These are phyloP conservation scores for Alternaria rosae DNA, from an alignment of 2,329 filamentous ascomycete species.

Conservation along the genomic window DNA sequence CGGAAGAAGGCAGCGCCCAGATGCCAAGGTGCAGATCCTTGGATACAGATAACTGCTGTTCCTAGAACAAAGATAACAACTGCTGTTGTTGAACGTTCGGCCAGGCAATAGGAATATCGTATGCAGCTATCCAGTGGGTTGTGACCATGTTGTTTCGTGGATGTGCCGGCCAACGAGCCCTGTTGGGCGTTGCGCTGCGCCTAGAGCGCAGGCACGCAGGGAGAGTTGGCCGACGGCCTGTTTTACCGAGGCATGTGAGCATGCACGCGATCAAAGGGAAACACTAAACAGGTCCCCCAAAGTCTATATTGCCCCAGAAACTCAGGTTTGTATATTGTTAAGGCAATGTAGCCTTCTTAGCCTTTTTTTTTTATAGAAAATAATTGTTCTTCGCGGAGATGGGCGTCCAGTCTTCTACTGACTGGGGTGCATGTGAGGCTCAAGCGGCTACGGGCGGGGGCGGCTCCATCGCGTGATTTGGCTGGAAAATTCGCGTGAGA, in stretches of 20 bases:
- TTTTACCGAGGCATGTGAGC: neutral
- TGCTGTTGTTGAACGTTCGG: neutral
- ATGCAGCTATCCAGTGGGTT: neutral
- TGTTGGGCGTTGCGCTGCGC: neutral
- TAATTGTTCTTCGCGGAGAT: neutral
- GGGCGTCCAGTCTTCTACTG: neutral
- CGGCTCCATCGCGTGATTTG: neutral
- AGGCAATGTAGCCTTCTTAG: neutral
- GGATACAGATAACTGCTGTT: neutral
- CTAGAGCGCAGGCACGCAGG: neutral
- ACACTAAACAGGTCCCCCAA: neutral
- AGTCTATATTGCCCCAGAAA: neutral
- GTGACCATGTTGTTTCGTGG: neutral
- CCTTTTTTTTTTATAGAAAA: neutral
- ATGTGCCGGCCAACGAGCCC: neutral
- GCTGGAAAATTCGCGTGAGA: neutral
- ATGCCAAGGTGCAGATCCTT: conserved; percentile 29
- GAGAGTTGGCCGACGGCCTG: neutral
- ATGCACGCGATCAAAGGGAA: neutral
- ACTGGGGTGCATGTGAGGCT: neutral
- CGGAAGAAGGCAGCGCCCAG: conserved; percentile 17
- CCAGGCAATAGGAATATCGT: no score
- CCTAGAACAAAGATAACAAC: neutral
- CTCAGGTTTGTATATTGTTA: neutral
- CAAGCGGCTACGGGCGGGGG: neutral